Conservation (phyloP, 73 alveolate genomes). For the Blepharisma japonicum region DNA sequence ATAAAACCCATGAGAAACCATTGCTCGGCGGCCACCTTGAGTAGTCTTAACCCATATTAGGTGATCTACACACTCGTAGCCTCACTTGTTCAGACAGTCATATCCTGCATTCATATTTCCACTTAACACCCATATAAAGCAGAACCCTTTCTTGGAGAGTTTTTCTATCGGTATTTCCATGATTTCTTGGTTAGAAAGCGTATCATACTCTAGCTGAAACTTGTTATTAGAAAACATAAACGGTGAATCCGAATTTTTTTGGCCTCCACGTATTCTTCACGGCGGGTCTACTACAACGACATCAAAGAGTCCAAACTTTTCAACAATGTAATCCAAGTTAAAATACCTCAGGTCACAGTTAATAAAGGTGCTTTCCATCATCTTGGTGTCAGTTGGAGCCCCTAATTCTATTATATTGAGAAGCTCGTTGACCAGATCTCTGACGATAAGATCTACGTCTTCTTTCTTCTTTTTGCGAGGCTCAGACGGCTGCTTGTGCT, state of each 20-base stretch:
- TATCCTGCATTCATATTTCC: constrained; percentile 74
- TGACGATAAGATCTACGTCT: not conserved
- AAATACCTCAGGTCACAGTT: constrained; percentile 85
- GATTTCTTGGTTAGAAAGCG: constrained; percentile 82
- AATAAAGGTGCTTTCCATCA: constrained; percentile 60
- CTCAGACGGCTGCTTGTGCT: not conserved
- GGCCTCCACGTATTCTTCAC: constrained; percentile 92
- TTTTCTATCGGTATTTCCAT: constrained; percentile 75
- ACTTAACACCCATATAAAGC: constrained; percentile 80
- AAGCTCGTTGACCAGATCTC: not conserved
- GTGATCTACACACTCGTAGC: constrained; percentile 83
- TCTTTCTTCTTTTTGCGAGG: not conserved
- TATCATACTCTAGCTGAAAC: constrained; percentile 74
- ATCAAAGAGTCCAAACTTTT: constrained; percentile 75
- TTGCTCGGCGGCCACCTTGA: constrained; percentile 64
- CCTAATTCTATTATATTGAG: not conserved
- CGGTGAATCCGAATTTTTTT: constrained; percentile 72
- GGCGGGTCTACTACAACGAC: constrained; percentile 87
- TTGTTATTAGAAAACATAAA: constrained; percentile 87
- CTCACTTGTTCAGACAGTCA: constrained; percentile 86
- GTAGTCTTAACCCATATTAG: constrained; percentile 77
- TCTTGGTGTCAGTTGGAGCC: not conserved
- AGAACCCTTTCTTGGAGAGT: constrained; percentile 75
- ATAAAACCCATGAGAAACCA: constrained; percentile 80
- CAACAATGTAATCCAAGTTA: constrained; percentile 67